A percentile compares a stretch with the other conserved stretches of the same genome.
These are phyloP conservation scores for Aspergillus felis DNA, from an alignment of 2,329 filamentous ascomycete genomes.

Conservation along the genomic window DNA sequence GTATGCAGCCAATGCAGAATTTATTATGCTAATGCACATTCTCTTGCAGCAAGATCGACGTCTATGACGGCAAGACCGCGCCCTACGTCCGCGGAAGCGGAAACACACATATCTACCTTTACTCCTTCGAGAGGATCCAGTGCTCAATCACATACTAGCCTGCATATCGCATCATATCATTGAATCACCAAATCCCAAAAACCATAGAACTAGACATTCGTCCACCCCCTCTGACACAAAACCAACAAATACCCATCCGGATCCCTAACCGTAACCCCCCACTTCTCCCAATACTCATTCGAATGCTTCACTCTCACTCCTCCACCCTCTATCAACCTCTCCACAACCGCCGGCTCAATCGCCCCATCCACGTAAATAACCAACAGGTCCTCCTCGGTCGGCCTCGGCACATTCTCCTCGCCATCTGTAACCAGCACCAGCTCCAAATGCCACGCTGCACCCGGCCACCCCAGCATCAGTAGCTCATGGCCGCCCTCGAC, in stretches of 20 bases:
- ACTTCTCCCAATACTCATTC: conserved; percentile 46
- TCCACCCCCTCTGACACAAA: conserved; percentile 23
- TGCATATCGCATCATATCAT: too few relatives aligned
- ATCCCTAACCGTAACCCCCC: conserved; percentile 45
- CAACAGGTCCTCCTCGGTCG: neutral
- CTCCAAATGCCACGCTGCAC: conserved; percentile 43
- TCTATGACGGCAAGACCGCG: too few relatives aligned
- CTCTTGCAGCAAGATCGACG: too few relatives aligned
- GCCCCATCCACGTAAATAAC: neutral
- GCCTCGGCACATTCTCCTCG: neutral
- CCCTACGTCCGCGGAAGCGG: too few relatives aligned
- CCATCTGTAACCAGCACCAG: conserved; percentile 44
- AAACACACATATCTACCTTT: too few relatives aligned
- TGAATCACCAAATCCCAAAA: neutral
- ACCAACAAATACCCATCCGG: conserved; percentile 46
- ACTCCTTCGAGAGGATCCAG: too few relatives aligned
- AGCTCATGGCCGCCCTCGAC: conserved; percentile 35
- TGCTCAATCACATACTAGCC: too few relatives aligned
- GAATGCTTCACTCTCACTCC: conserved; percentile 35
- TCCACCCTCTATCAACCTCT: conserved; percentile 17
- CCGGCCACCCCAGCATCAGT: conserved; percentile 41
- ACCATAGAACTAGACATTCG: neutral
- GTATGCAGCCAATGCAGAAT: too few relatives aligned
- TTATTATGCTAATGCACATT: too few relatives aligned
- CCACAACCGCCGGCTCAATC: neutral